Base-by-base conservation (phyloP, 345 rosid species). In the Brassica rapa region DNA sequence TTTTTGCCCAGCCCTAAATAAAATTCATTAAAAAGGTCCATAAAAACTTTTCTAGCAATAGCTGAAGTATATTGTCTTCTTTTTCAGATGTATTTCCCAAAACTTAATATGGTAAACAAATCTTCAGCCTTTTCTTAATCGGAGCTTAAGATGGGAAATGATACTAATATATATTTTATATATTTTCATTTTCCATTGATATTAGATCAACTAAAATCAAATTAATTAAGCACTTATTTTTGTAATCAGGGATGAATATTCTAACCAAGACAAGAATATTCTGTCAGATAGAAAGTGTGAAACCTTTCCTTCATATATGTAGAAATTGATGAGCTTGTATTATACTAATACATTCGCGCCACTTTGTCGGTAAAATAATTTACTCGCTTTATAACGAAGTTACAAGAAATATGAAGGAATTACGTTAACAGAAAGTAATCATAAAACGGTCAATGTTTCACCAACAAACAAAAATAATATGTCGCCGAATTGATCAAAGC, bases 251-350 rank as follows among this genome's bases (percentile, higher is more conserved):
- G 25, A 23, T 43, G 33, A 56, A 39, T 71, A 70, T 25, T 62
- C 25, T 41, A 76, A 60, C 51, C 14, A 76, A 30, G 4, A 30
- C 21, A 35, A 0, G 35, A 5, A 61, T 6, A 19, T 16, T 6
- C 9, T 70, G 83, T 80, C 83, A 80, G 79, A 62, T 70, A 70
- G 62, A 80, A 80, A 80, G 83, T 75, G 68, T 56, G 62, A 71
- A 80, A 57, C 62, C 83, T 74, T 80, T 79, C 37, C 41, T 79
- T 59, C 65, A 11, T 62, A 33, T 73, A 27, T 73, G 51, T 35
- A 66, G 21, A 65, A 41, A 64, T 7, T 43, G 10, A 32, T 60
- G 73, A 30, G 39, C 35, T 67, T 67, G 56, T 73, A 68, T 67
- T 67, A 46, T 68, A 67, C 74, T 35, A 49, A 24, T 73, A 46